Percentiles rank a stretch among this genome's conserved stretches.
Evolutionary conservation across 176 grass and related monocot species (phyloP).

Genomic region (Juncus effusus): DNA sequence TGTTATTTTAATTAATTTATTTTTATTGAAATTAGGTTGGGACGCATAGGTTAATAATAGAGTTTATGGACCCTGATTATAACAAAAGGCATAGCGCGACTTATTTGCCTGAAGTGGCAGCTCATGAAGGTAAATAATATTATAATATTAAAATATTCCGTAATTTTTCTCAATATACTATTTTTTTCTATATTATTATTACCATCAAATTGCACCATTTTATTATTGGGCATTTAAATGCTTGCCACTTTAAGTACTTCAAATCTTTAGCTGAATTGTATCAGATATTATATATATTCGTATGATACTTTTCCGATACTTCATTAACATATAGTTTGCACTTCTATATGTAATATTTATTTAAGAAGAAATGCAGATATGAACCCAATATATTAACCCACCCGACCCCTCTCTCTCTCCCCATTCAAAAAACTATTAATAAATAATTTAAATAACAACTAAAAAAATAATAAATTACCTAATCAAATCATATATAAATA

Average conservation of each 20-base stretch:
- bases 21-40: constrained; percentile 52
- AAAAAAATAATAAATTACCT: no score
- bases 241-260: not conserved
- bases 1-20: constrained; percentile 12
- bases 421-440: no score
- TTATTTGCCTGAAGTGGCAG: constrained; percentile 95
- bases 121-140: constrained; percentile 68
- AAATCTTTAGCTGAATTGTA: constrained; percentile 1
- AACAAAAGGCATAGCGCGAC: constrained; percentile 71
- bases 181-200: constrained; percentile 4
- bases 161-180: not conserved
- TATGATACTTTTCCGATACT: no score
- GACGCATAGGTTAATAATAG: constrained; percentile 96
- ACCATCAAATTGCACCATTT: not conserved
- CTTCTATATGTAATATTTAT: no score
- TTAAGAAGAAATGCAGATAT: no score
- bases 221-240: not conserved
- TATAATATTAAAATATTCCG: not conserved
- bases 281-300: no score
- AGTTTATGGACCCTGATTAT: constrained; percentile 84
- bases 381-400: no score
- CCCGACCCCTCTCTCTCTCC: no score
- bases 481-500: no score
- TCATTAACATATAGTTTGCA: no score
- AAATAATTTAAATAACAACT: no score